These are phyloP conservation scores for Hypoxylon trugodes DNA, from an alignment of 495 filamentous ascomycete genomes.

Conservation along the genomic window DNA sequence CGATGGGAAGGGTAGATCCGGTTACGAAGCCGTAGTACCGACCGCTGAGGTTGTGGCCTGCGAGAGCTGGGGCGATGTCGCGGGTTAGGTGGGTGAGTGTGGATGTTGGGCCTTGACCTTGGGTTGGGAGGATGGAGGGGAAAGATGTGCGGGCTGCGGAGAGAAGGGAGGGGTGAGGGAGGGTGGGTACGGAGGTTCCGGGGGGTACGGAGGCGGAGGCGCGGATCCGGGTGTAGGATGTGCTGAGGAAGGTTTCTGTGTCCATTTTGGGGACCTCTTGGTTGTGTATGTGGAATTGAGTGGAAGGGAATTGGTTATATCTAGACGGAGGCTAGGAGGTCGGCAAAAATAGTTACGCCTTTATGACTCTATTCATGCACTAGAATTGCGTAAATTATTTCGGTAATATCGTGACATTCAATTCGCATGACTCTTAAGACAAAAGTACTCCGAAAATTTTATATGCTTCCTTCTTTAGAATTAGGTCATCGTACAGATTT, in stretches of 20 bases:
- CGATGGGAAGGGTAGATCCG: constrained; percentile 81
- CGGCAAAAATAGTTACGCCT: too few relatives aligned
- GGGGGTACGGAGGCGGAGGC: constrained; percentile 19
- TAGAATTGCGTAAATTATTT: too few relatives aligned
- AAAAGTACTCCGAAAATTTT: too few relatives aligned
- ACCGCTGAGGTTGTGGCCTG: constrained; percentile 65
- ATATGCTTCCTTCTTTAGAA: constrained; percentile 1
- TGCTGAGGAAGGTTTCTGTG: constrained; percentile 21
- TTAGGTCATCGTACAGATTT: neutral
- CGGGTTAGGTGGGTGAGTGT: constrained; percentile 57
- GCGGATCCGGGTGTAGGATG: constrained; percentile 33
- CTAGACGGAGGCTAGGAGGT: too few relatives aligned
- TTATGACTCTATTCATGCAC: too few relatives aligned
- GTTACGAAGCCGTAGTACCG: constrained; percentile 90
- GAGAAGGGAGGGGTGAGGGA: constrained; percentile 34
- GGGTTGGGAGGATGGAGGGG: constrained; percentile 18
- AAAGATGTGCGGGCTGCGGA: constrained; percentile 33
- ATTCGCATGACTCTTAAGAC: too few relatives aligned
- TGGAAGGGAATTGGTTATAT: too few relatives aligned
- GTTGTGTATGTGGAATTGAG: neutral
- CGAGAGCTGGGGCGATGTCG: constrained; percentile 73
- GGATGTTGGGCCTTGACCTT: constrained; percentile 31
- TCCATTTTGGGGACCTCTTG: constrained; percentile 12
- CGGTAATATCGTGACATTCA: too few relatives aligned
- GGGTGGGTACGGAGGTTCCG: constrained; percentile 17